Evolutionary conservation across 257 asterid genomes (phyloP).

Genomic region (Cinchona pubescens): DNA sequence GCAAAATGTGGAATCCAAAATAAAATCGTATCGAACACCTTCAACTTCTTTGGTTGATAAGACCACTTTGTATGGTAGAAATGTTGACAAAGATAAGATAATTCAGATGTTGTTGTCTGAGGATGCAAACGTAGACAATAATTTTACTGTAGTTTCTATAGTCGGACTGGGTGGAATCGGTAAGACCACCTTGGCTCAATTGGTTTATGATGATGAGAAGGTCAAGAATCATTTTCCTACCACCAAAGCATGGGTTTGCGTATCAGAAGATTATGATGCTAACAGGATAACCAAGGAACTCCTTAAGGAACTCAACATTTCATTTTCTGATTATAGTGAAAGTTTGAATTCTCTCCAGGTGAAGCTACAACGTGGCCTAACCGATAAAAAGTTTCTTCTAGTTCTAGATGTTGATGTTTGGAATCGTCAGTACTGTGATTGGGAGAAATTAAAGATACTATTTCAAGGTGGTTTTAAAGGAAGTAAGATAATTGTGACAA

Average conservation of each 20-base stretch:
- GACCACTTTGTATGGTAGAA: slow-evolving; percentile 5
- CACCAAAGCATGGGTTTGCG: slow-evolving; percentile 52
- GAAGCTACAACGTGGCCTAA: slow-evolving; percentile 37
- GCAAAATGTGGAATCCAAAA: neutral
- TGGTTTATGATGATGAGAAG: slow-evolving; percentile 38
- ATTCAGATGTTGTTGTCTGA: neutral
- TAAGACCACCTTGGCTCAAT: slow-evolving; percentile 37
- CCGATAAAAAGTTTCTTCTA: slow-evolving; percentile 45
- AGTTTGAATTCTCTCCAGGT: slow-evolving; percentile 45
- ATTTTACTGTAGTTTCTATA: slow-evolving; percentile 4
- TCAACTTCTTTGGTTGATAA: slow-evolving; percentile 22
- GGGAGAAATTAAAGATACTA: slow-evolving; percentile 40
- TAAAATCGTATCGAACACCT: neutral
- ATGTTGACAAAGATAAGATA: slow-evolving; percentile 19
- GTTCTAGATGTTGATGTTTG: slow-evolving; percentile 68
- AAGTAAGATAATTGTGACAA: slow-evolving; percentile 57
- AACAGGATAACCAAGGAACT: slow-evolving; percentile 37
- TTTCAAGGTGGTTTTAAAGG: slow-evolving; percentile 43
- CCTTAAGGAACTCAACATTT: slow-evolving; percentile 21
- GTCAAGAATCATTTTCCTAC: slow-evolving; percentile 33
- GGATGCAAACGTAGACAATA: neutral
- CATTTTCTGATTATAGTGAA: slow-evolving; percentile 21
- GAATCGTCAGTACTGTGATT: slow-evolving; percentile 35
- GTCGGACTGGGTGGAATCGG: slow-evolving; percentile 26
- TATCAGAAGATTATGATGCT: slow-evolving; percentile 47